These are phyloP conservation scores for Fusarium albosuccineum DNA, from an alignment of 2,329 filamentous ascomycete species.

Conservation along the genomic window DNA sequence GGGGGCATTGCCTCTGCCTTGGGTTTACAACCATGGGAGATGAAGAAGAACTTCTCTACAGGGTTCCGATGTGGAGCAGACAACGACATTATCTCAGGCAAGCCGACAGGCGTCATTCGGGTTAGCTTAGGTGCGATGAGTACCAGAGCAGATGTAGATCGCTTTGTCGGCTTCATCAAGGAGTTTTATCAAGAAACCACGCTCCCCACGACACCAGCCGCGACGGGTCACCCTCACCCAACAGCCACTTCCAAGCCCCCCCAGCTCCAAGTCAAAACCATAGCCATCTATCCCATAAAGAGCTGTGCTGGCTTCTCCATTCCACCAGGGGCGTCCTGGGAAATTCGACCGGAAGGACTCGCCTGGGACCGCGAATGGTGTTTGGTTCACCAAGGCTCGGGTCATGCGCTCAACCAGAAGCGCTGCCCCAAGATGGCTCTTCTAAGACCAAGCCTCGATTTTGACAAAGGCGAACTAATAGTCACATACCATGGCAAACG, in stretches of 20 bases:
- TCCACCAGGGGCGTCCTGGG: slow-evolving; percentile 75
- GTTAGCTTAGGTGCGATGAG: slow-evolving; percentile 94
- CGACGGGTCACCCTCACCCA: background rate
- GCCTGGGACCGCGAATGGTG: slow-evolving; percentile 99
- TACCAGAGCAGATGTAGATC: slow-evolving; percentile 77
- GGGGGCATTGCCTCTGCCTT: slow-evolving; percentile 83
- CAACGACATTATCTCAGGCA: slow-evolving; percentile 84
- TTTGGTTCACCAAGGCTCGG: slow-evolving; percentile 87
- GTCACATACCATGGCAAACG: slow-evolving; percentile 64
- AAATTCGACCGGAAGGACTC: slow-evolving; percentile 83
- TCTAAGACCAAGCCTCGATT: slow-evolving; percentile 80
- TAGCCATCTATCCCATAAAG: slow-evolving; percentile 92
- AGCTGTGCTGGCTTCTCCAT: slow-evolving; percentile 87
- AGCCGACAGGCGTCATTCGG: slow-evolving; percentile 88
- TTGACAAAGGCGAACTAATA: slow-evolving; percentile 73
- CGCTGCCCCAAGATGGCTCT: slow-evolving; percentile 89
- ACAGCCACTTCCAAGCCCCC: background rate
- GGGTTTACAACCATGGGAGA: slow-evolving; percentile 81
- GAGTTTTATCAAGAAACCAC: slow-evolving; percentile 65
- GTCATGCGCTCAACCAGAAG: slow-evolving; percentile 89
- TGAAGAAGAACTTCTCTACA: slow-evolving; percentile 85
- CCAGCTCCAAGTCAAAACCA: slow-evolving; percentile 64
- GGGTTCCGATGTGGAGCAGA: slow-evolving; percentile 88
- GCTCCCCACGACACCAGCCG: background rate
- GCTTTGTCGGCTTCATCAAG: slow-evolving; percentile 77